Conservation (phyloP, 768 basidiomycete species). For the Lactarius hengduanensis region DNA sequence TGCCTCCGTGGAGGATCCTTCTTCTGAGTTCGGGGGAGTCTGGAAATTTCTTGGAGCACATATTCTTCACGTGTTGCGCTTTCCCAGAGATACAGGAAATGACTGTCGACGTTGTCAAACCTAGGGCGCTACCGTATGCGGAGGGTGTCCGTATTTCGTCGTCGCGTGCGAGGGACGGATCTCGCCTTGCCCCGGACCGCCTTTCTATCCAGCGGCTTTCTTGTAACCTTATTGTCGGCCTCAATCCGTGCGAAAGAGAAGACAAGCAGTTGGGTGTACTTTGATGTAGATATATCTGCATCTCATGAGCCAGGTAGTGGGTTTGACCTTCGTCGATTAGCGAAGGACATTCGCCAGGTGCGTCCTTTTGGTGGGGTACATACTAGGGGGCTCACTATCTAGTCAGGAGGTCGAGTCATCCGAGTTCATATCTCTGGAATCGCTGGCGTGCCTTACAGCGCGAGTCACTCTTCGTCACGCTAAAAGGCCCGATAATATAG, state of each 20-base stretch:
- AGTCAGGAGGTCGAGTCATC: constrained; percentile 35
- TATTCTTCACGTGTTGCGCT: constrained; percentile 41
- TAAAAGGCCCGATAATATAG: constrained; percentile 29
- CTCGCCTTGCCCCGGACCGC: constrained; percentile 23
- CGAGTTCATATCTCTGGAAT: constrained; percentile 66
- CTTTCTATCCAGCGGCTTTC: constrained; percentile 43
- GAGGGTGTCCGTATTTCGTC: constrained; percentile 45
- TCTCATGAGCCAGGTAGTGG: constrained; percentile 19
- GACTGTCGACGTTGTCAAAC: constrained; percentile 45
- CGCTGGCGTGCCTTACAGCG: constrained; percentile 70
- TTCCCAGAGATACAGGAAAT: constrained; percentile 40
- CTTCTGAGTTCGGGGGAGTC: constrained; percentile 38
- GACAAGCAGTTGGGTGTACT: constrained; percentile 60
- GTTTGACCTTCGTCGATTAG: constrained; percentile 45
- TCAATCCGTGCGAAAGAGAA: constrained; percentile 63
- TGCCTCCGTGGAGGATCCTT: constrained; percentile 29
- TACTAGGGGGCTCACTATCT: background rate
- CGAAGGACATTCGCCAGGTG: constrained; percentile 39
- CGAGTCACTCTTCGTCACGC: constrained; percentile 47
- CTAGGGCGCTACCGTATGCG: constrained; percentile 53
- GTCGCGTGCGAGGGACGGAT: constrained; percentile 31
- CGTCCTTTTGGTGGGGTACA: constrained; percentile 29
- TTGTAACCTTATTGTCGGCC: constrained; percentile 60
- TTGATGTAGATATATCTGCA: constrained; percentile 46
- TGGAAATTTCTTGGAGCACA: constrained; percentile 47